Base-by-base conservation (phyloP, 768 basidiomycete species). In the Lactarius psammicola region DNA sequence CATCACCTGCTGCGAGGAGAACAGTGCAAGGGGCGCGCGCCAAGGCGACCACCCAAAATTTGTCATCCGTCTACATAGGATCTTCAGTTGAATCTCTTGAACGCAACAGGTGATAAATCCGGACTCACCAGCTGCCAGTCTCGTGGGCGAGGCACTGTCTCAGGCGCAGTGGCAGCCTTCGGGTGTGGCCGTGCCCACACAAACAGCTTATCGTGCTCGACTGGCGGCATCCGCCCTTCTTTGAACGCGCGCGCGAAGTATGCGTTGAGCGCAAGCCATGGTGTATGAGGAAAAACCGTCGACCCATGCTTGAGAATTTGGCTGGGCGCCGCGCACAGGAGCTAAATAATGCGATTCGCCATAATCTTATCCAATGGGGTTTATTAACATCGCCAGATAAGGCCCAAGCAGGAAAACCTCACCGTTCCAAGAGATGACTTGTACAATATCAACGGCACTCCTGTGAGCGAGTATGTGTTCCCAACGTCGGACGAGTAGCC, bases 311-410 rank as follows among this genome's bases (percentile, higher is more conserved):
- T 89, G 80, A 17, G 87, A 88, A 67, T 84, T 83, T 3, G 90
- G 88, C 75, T 88, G 87, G 18, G 78, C 82, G 10, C 87, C 88
- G 68, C 81, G 80, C 65, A 90, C 81, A 3, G 89, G 90, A n/a
- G 87, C 89, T 26, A 93, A 78, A 74, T 93, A 92, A 71, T 91
- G 89, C 15, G 86, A 87, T 72, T 83, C 82, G 63, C 81, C 82
- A 68, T 78, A 83, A 68, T 83, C 78, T 77, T 77, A 74, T 75
- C 23, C 74, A 40, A 51, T 4, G 34, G 11, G 2, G 76, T 51
- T n/a, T 10, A 75, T 72, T 63, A 78, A 5, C 31, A 58, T 34
- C 17, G 18, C 40, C n/a, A 4, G 10, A 13, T 18, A 30, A 31
- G 33, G 15, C 15, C 8, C 10, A 13, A n/a, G 40, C 17, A 40